phyloP scores from a whole-genome alignment of 2,329 filamentous ascomycete species.

The Kalmusia sp. region DNA sequence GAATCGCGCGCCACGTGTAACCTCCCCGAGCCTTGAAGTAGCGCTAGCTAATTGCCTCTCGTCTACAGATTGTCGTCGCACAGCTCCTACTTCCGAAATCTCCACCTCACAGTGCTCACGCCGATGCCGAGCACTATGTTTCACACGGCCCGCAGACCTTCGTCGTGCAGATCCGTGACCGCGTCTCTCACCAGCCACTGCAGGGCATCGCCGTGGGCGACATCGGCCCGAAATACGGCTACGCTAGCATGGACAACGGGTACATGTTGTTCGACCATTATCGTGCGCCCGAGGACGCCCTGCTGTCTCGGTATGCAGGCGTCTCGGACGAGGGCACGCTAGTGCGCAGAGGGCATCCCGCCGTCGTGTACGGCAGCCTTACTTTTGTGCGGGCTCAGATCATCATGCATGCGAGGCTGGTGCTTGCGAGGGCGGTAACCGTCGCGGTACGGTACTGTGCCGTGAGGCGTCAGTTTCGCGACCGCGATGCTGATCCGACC shows the following conservation, averaged over 20 bases:
- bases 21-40: slow-evolving; percentile 16
- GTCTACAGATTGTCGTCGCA: slow-evolving; percentile 56
- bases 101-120: slow-evolving; percentile 19
- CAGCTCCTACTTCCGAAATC: slow-evolving; percentile 55
- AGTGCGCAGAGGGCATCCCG: slow-evolving; percentile 55
- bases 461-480: slow-evolving; percentile 58
- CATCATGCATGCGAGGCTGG: slow-evolving; percentile 59
- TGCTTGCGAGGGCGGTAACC: slow-evolving; percentile 61
- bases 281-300: slow-evolving; percentile 56
- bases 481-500: slow-evolving; percentile 52
- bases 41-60: slow-evolving; percentile 11
- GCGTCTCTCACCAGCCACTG: slow-evolving; percentile 56
- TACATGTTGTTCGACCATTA: slow-evolving; percentile 61
- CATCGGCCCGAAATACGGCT: slow-evolving; percentile 64
- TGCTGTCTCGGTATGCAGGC: slow-evolving; percentile 58
- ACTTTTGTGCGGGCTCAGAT: slow-evolving; percentile 57
- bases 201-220: slow-evolving; percentile 60
- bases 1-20: slow-evolving; percentile 8
- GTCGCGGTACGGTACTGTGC: slow-evolving; percentile 60
- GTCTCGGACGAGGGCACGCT: slow-evolving; percentile 56
- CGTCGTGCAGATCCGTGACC: slow-evolving; percentile 59
- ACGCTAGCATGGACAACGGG: slow-evolving; percentile 60
- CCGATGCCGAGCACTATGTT: slow-evolving; percentile 39
- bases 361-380: slow-evolving; percentile 59
- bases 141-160: slow-evolving; percentile 59